Conservation (phyloP, 2,329 filamentous ascomycete genomes). For the Fusarium sarcochroum region DNA sequence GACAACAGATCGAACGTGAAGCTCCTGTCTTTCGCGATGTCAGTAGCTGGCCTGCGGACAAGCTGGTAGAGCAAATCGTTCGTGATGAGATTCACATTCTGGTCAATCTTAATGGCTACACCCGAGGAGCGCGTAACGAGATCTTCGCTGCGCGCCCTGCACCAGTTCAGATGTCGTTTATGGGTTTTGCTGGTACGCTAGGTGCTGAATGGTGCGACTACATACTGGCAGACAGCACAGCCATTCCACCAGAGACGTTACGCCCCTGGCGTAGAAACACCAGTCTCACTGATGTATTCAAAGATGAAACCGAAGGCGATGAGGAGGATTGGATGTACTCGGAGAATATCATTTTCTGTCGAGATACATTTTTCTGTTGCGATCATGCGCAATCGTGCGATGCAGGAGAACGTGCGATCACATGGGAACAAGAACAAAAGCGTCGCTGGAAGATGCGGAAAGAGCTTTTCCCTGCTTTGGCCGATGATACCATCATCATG, state of each 20-base stretch:
- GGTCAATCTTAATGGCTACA: slow-evolving; percentile 98
- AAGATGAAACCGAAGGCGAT: slow-evolving; percentile 76
- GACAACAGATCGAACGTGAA: slow-evolving; percentile 92
- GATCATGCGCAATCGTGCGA: slow-evolving; percentile 95
- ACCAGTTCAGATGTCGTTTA: slow-evolving; percentile 99
- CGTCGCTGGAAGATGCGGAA: slow-evolving; percentile 94
- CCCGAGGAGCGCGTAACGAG: slow-evolving; percentile 94
- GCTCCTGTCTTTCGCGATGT: slow-evolving; percentile 92
- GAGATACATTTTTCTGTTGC: slow-evolving; percentile 97
- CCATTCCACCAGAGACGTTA: slow-evolving; percentile 85
- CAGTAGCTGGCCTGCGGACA: slow-evolving; percentile 87
- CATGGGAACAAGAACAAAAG: slow-evolving; percentile 87
- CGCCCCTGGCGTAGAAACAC: slow-evolving; percentile 84
- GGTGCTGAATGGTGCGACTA: slow-evolving; percentile 99
- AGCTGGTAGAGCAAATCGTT: slow-evolving; percentile 87
- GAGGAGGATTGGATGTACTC: slow-evolving; percentile 92
- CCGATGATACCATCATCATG: slow-evolving; percentile 89
- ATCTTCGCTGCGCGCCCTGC: slow-evolving; percentile 95
- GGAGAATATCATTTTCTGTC: slow-evolving; percentile 95
- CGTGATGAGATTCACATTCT: slow-evolving; percentile 92
- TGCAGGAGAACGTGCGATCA: slow-evolving; percentile 73
- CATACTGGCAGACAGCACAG: slow-evolving; percentile 88
- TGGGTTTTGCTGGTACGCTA: slow-evolving; percentile 97
- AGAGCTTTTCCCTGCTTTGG: slow-evolving; percentile 86
- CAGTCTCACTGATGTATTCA: slow-evolving; percentile 77